Base-by-base conservation (phyloP, 2,329 filamentous ascomycete species). In the Fusarium mangiferae region DNA sequence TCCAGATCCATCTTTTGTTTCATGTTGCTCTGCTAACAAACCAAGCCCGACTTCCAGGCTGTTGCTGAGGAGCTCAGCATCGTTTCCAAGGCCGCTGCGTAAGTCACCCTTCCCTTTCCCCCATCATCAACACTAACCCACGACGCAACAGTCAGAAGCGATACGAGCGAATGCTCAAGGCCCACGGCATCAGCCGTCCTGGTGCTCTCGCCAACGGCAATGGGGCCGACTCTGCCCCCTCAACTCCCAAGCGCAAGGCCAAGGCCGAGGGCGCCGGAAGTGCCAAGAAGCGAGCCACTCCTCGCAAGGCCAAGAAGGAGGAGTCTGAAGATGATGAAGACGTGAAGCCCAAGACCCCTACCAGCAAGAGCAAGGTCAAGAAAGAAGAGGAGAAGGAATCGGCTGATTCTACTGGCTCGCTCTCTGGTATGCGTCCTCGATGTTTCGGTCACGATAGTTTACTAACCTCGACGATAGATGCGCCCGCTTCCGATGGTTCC, bases 41-140 rank as follows among this genome's bases (percentile, higher is more conserved):
- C 26, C 22, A 62, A 93, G 91, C 86, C 92, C 11, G 89, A 94
- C 77, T 94, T 93, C 74, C 82, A 81, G 11, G 85, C 86, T 55
- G 92, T 94, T n/a, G 90, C 90, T 17, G 83, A 85, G 22, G 91
- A 93, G 75, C 89, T 90, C 46, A 82, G 81, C 28, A 92, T 94
- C 42, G 85, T 91, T 39, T 85, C 83, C 80, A 92, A 92, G 81
- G 91, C 88, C 20, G 92, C 92, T 28, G 92, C 91, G 92, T 94
- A 87, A 86, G 91, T 88, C 30, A 12, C 5, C 49, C 20, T 20
- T 24, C 26, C 33, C 22, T 18, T 46, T 35, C 33, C 10, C 20
- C 4, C 20, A 28, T n/a, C 24, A 6, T 28, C 33, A 39, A 52
- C 49, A 41, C 46, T 64, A 35, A 66, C 52, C 26, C 55, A 30